Evolutionary conservation across 257 asterid genomes (phyloP).

Genomic region (Fraxinus quadrangulata): DNA sequence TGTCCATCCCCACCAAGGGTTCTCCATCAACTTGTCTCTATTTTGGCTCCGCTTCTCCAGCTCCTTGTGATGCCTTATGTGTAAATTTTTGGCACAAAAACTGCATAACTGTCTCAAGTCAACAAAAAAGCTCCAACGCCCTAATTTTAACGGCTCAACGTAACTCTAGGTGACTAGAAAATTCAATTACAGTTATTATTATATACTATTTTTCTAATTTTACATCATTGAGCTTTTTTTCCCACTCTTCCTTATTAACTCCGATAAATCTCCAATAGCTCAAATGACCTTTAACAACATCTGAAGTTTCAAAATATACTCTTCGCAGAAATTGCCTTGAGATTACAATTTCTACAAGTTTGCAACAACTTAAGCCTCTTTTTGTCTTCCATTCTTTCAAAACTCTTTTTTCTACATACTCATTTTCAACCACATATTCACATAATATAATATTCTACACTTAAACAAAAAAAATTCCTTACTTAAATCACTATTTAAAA

Average conservation of each 20-base stretch:
- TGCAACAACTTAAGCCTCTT: neutral
- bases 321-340: neutral
- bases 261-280: neutral
- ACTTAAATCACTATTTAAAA: no score
- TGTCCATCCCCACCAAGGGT: neutral
- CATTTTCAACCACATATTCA: no score
- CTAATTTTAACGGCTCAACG: neutral
- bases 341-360: neutral
- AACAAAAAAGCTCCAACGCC: neutral
- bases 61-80: neutral
- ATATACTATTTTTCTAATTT: no score
- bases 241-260: neutral
- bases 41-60: neutral
- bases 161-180: neutral
- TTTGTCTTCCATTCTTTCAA: no score
- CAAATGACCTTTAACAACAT: neutral
- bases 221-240: neutral
- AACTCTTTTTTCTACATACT: no score
- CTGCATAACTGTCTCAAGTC: neutral
- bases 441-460: no score
- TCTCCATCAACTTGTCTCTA: neutral
- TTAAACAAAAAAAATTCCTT: no score
- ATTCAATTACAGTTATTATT: neutral
- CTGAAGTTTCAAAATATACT: neutral
- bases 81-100: neutral